Base-by-base conservation (phyloP, 108 stramenopile genomes). In the Cyclotella baltica region DNA sequence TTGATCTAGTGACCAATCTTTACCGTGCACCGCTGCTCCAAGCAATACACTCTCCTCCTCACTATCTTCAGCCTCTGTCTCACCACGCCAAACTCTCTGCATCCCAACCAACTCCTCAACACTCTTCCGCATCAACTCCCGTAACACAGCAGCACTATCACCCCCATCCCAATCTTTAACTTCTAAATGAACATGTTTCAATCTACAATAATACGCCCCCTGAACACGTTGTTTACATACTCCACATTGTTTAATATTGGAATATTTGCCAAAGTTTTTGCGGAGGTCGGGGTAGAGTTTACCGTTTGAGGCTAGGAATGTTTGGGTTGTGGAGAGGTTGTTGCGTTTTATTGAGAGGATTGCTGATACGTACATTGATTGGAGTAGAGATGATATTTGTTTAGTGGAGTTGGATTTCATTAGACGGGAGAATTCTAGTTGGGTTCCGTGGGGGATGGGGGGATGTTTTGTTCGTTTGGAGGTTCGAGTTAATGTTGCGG, bases 181-280 rank as follows among this genome's bases (percentile, higher is more conserved):
- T 34, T 74, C 72, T 38, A 81, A 62, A 70, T 81, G 80, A 29
- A 40, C 35, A 53, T 74, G 72, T 20, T 33, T 59, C 29, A 81
- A 31, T 48, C 80, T 35, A 34, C 80, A 81, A 37, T 74, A 70
- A 68, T 56, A 81, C 5, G 51, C 56, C 23, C 73, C 73, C 62
- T 74, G 80, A 1, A 73, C 73, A 6, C 73, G 46, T 27, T 53
- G 72, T 58, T 73, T 80, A 66, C 79, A 80, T 18, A 73, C 46
- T 6, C 43, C 72, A 23, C 79, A 80, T 30, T 68, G 72, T 53
- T 69, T 80, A 34, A 73, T 69, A 18, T 68, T 52, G 28, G 46
- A 29, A 63, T 80, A 71, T 28, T 69, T 73, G 0, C 78, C 71
- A 43, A 80, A 80, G 22, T 72, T 72, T 2, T 20, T 28, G 2